Percentiles rank a stretch among this genome's conserved stretches.
These are phyloP conservation scores for Trichoderma polysporum DNA, from an alignment of 2,329 filamentous ascomycete genomes.

Conservation along the genomic window DNA sequence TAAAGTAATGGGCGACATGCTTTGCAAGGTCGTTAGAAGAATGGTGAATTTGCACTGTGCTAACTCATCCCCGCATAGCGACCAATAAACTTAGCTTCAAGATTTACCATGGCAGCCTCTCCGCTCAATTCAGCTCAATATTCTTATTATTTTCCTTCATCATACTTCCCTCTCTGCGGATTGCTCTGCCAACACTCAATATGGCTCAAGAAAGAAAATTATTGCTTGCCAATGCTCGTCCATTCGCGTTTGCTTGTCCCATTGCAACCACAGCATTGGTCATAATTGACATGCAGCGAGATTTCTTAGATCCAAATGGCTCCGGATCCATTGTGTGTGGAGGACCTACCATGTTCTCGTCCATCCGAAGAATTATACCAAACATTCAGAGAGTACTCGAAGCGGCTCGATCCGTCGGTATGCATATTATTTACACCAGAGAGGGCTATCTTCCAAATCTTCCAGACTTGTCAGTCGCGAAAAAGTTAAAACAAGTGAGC, in stretches of 20 bases:
- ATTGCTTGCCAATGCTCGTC: neutral
- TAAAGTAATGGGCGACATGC: neutral
- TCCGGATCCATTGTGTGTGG: neutral
- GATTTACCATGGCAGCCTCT: neutral
- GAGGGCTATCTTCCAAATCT: constrained; percentile 1
- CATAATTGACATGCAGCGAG: constrained; percentile 4
- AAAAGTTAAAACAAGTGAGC: neutral
- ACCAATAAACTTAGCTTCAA: neutral
- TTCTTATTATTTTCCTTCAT: neutral
- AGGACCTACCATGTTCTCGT: neutral
- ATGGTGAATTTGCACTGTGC: neutral
- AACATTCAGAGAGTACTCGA: neutral
- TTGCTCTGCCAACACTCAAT: neutral
- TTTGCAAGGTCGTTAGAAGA: neutral
- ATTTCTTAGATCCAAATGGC: neutral
- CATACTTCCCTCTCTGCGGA: neutral
- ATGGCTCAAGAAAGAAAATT: neutral
- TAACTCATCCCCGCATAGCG: neutral
- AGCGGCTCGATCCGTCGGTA: neutral
- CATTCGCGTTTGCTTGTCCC: neutral
- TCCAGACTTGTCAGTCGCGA: neutral
- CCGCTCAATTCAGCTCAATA: neutral
- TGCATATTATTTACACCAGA: constrained; percentile 4
- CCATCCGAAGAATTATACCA: neutral
- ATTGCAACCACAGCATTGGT: neutral